These are phyloP conservation scores for Diplosphaera chodatii DNA, from an alignment of 139 green algal genomes.

Conservation along the genomic window DNA sequence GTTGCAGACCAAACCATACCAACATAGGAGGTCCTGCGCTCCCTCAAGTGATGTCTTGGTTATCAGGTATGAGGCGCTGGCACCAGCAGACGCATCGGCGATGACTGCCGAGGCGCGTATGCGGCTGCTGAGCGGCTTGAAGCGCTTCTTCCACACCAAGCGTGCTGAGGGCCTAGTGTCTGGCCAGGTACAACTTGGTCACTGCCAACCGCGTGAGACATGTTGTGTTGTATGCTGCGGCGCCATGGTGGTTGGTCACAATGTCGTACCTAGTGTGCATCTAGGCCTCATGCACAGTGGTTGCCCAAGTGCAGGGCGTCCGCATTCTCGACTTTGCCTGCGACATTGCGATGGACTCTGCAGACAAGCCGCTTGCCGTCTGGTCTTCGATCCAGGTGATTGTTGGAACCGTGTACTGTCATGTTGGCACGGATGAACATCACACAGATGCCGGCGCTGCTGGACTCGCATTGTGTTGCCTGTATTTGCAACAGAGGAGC, in stretches of 20 bases:
- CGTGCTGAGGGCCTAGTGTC: slow-evolving; percentile 45
- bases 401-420: too few species aligned
- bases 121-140: slow-evolving; percentile 46
- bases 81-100: neutral
- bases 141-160: slow-evolving; percentile 70
- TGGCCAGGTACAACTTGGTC: too few species aligned
- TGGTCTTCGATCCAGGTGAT: slow-evolving; percentile 24
- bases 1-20: too few species aligned
- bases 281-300: too few species aligned
- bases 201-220: too few species aligned
- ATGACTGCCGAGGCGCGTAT: slow-evolving; percentile 18
- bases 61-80: neutral
- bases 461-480: too few species aligned
- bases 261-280: too few species aligned
- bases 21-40: too few species aligned
- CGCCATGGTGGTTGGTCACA: neutral
- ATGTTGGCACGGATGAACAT: too few species aligned
- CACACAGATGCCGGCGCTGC: too few species aligned
- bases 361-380: slow-evolving; percentile 23
- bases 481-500: too few species aligned
- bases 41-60: too few species aligned
- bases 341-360: slow-evolving; percentile 38
- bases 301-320: slow-evolving; percentile 30
- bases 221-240: neutral
- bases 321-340: slow-evolving; percentile 56